phyloP scores from a whole-genome alignment of 1,284 basidiomycete species.

The Grifola frondosa region DNA sequence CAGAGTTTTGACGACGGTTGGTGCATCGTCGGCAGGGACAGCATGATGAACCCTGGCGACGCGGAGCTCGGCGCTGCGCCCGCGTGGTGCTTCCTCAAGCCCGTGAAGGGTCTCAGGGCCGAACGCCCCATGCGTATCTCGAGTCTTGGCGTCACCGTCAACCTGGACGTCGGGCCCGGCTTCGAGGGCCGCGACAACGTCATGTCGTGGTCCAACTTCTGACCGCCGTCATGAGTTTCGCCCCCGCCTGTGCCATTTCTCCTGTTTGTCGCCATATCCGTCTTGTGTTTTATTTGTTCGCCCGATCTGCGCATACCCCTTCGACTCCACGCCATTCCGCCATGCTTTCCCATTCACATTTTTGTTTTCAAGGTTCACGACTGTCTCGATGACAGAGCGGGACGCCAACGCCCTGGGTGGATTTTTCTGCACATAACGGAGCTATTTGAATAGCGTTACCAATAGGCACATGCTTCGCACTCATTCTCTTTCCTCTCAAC shows the following conservation, averaged over 20 bases:
- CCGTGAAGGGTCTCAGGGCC: slow-evolving; percentile 53
- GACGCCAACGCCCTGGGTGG: too few species aligned
- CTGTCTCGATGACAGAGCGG: too few species aligned
- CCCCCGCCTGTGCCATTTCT: neutral
- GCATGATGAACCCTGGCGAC: slow-evolving; percentile 43
- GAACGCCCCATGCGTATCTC: slow-evolving; percentile 62
- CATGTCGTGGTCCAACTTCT: slow-evolving; percentile 72
- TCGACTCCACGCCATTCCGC: slow-evolving; percentile 4
- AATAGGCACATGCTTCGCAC: too few species aligned
- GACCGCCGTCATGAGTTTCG: neutral
- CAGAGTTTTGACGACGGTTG: slow-evolving; percentile 70
- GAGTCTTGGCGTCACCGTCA: slow-evolving; percentile 61
- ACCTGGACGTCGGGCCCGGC: slow-evolving; percentile 39
- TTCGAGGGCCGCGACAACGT: slow-evolving; percentile 46
- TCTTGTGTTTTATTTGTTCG: too few species aligned
- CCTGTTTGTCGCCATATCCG: slow-evolving; percentile 2
- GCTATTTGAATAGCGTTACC: too few species aligned
- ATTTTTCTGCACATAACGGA: too few species aligned
- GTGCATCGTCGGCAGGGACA: slow-evolving; percentile 66
- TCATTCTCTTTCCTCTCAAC: too few species aligned
- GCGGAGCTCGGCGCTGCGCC: slow-evolving; percentile 68
- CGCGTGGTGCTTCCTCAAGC: slow-evolving; percentile 69
- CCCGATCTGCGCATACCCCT: neutral
- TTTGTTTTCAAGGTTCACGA: too few species aligned
- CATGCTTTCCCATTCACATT: slow-evolving; percentile 4